Base-by-base conservation (phyloP, 768 basidiomycete species). In the Pisolithus microcarpus region DNA sequence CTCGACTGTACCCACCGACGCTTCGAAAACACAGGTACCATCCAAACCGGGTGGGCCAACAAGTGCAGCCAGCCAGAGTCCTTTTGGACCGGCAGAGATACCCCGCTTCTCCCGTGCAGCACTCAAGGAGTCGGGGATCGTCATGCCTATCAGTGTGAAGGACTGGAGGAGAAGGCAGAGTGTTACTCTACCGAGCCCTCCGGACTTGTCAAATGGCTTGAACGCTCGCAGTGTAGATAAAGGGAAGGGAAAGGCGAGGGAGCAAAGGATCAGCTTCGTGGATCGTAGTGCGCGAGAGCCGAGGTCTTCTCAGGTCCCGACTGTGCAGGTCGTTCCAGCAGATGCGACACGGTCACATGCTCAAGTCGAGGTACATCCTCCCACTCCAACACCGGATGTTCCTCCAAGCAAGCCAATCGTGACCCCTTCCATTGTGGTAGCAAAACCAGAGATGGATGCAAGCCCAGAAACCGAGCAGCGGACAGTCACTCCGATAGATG, bases 21-120 rank as follows among this genome's bases (percentile, higher is more conserved):
- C 50, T 43, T 52, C 62, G 7, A 60, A 66, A 7, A 66, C 65
- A 65, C 56, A 65, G 53, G 55, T 59, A 1, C 58, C 62, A 34
- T 34, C 34, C 11, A 34, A 34, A 15, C 13, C 34, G 34, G 13
- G 13, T 5, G 13, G 11, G 13, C 11, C 34, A 11, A 4, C 34
- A 34, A 34, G 13, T 15, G 13, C 13, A 0, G 52, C 60, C 24
- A 7, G 8, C 15, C 16, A 44, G n/a, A 30, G 40, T 8, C 65
- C 65, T 39, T 66, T 66, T 57, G 66, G 65, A 8, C 66, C 65
- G 2, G 60, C 58, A 3, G 5, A 15, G 39, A 61, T 58, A 0
- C 65, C 65, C 11, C 68, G 55, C 45, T 68, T 66, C 44, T 66
- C 65, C 1, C 58, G 66, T 40, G 61, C 64, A 16, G 30, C 65